These are phyloP conservation scores for Aspergillus sclerotiicarbonarius DNA, from an alignment of 495 filamentous ascomycete genomes.

Conservation along the genomic window DNA sequence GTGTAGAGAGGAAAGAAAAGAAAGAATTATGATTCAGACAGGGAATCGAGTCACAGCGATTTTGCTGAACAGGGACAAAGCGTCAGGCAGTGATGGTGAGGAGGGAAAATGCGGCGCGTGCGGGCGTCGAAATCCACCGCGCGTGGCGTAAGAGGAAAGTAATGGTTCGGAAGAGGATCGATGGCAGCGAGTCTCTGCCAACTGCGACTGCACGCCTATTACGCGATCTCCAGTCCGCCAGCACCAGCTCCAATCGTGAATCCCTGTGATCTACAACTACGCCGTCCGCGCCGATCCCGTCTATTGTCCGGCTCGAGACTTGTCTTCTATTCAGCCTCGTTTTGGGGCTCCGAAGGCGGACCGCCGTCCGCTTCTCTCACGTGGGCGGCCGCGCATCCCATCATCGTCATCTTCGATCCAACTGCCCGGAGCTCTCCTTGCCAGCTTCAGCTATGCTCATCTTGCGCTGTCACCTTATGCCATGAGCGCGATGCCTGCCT, in stretches of 20 bases:
- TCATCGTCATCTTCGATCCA: slow-evolving; percentile 13
- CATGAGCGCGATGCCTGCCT: slow-evolving; percentile 62
- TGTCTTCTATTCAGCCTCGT: not conserved
- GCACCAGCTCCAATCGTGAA: not conserved
- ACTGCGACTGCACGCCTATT: not conserved
- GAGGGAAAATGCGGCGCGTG: slow-evolving; percentile 21
- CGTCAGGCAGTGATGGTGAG: not conserved
- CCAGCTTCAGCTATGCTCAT: slow-evolving; percentile 32
- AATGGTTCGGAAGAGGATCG: not conserved
- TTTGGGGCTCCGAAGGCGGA: not conserved
- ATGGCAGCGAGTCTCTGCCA: not conserved
- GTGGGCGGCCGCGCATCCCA: slow-evolving; percentile 20
- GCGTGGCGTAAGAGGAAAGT: slow-evolving; percentile 8
- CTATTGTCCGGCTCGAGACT: not conserved
- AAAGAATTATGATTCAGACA: not conserved
- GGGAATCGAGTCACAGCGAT: not conserved
- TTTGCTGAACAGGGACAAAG: not conserved
- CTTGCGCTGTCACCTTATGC: slow-evolving; percentile 40
- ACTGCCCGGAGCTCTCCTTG: slow-evolving; percentile 18
- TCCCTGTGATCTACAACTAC: slow-evolving; percentile 11
- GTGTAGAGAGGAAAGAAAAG: slow-evolving; percentile 1
- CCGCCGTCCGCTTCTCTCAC: slow-evolving; percentile 14
- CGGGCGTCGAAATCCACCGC: slow-evolving; percentile 15
- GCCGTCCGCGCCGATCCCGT: not conserved
- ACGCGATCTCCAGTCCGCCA: not conserved